Base-by-base conservation (phyloP, 176 grass and related monocot genomes). In the Eragrostis nindensis region DNA sequence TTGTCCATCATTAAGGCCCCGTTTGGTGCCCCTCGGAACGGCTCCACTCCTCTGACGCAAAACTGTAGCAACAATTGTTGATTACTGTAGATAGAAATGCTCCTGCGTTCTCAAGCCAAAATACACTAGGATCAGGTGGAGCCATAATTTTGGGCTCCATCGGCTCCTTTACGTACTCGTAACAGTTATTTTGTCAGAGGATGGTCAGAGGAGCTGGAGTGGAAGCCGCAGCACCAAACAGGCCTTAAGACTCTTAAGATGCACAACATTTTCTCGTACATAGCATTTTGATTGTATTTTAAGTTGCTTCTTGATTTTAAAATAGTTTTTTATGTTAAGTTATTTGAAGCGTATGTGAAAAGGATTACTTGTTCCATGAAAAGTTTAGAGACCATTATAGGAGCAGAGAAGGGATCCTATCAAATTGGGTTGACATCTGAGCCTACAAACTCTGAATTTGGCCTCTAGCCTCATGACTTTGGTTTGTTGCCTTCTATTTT, bases 231-330 rank as follows among this genome's bases (percentile, higher is more conserved):
- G n/a, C n/a, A n/a, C n/a, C n/a, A n/a, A n/a, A n/a, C n/a, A n/a
- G n/a, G n/a, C n/a, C n/a, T n/a, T n/a, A n/a, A 61, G 66, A 18
- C 15, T 62, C 11, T 62, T 77, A 59, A 24, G 29, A 65, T 73
- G 24, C 25, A 18, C 3, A 12, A 15, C 43, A 19, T 22, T 66
- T 66, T 54, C 17, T 66, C 59, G 30, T 45, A 78, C 55, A 64
- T 5, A 55, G 45, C 18, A 44, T n/a, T 39, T 71, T 47, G 41
- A 36, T 71, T 11, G 5, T 39, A 54, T 36, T 36, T 36, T 36
- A 36, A 36, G 32, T 36, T 4, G 32, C 32, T 36, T 36, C 11
- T 79, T 25, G 44, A 18, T 68, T 22, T 9, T 1, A 30, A 45
- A 83, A 57, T 49, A 50, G 15, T 68, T 0, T 43, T 45, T 21